A percentile compares a stretch with the other conserved stretches of the same genome.
These are phyloP conservation scores for Colletotrichum sp. DNA, from an alignment of 2,329 filamentous ascomycete genomes.

Conservation along the genomic window DNA sequence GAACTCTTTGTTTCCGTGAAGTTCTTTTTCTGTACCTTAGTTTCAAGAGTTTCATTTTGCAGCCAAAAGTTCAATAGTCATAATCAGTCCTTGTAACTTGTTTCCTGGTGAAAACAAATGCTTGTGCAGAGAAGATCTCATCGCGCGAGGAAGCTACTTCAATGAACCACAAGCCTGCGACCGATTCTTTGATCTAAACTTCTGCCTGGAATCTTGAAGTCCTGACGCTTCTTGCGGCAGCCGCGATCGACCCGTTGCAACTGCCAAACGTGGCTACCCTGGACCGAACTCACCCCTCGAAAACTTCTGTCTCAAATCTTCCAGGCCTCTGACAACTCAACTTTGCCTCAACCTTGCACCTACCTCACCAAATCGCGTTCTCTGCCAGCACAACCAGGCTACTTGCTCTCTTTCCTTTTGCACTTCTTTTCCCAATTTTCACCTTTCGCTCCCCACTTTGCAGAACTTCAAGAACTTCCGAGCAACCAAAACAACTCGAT, in stretches of 20 bases:
- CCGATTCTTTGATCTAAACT: neutral
- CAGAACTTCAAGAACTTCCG: neutral
- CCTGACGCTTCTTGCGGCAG: neutral
- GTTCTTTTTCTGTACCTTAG: neutral
- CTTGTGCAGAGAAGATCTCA: neutral
- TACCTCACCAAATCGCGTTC: neutral
- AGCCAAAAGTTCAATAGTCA: fast-evolving
- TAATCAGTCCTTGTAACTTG: fast-evolving
- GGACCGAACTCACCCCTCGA: fast-evolving
- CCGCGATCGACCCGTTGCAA: neutral
- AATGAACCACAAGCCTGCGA: neutral
- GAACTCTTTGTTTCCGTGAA: neutral
- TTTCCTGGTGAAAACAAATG: neutral
- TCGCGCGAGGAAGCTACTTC: fast-evolving
- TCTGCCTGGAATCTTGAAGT: neutral
- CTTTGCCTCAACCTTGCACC: too few relatives aligned
- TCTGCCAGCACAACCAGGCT: fast-evolving
- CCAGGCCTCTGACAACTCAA: neutral
- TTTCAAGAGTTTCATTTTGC: neutral
- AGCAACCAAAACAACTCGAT: too few relatives aligned
- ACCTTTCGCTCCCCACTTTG: neutral
- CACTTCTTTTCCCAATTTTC: fast-evolving
- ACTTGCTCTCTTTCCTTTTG: neutral
- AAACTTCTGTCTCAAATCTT: neutral
- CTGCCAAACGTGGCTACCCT: neutral